Base-by-base conservation (phyloP, 2,329 filamentous ascomycete genomes). In the Beauveria scarabaeidicola region DNA sequence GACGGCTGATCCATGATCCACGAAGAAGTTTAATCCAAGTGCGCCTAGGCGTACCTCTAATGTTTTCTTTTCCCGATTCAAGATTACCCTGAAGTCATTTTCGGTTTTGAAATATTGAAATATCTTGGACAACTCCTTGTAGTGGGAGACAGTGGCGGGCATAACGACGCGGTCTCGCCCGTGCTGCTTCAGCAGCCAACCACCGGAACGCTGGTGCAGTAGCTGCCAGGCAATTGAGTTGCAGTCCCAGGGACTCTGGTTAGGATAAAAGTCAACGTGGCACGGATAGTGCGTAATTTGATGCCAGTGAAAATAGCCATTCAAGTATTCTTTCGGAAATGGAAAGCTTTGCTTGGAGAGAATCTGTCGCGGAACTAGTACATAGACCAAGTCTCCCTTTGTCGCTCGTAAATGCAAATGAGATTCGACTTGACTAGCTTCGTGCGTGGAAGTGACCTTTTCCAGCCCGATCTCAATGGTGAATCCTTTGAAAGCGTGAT, bases 241-340 rank as follows among this genome's bases (percentile, higher is more conserved):
- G 0, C 2, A 5, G 15, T 46, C 25, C 58, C 52, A 60, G 2
- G 52, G 38, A 0, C n/a, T 36, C 1, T 17, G 8, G 3, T 4
- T 1, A 10, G 58, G 9, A 11, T 36, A 44, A 25, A 56, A 41
- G 2, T 58, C 46, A 6, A 60, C 10, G 2, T 25, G 8, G 11
- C 10, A 15, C 0, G 13, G 1, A 8, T 0, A 9, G 1, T 55
- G 1, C 4, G 9, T 21, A 1, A 40, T 1, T 4, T 29, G 9
- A 5, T 44, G 23, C 58, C 58, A 60, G 2, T 60, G 38, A 1
- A 55, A n/a, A 19, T 51, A 51, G 2, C 11, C 9, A 1, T n/a
- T 6, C 0, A 59, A 15, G 47, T 52, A 52, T 1, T 46, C n/a
- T 0, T 3, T 3, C 10, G 58, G 52, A 2, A 60, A 59, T 25